Conservation (phyloP, 2,329 filamentous ascomycete species). For the Ophiostoma sp. region DNA sequence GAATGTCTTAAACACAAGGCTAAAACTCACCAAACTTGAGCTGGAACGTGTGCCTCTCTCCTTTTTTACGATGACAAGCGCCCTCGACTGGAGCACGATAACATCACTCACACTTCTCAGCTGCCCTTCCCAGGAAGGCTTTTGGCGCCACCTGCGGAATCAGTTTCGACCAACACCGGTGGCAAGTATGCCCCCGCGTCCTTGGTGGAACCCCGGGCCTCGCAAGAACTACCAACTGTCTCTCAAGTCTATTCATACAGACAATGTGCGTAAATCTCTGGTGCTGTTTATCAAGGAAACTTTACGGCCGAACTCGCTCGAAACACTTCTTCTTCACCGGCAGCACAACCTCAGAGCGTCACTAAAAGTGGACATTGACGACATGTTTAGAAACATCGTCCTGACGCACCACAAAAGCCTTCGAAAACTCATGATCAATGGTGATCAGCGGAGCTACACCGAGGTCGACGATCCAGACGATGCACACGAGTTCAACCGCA, state of each 20-base stretch:
- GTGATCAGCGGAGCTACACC: constrained; percentile 48
- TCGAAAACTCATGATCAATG: constrained; percentile 69
- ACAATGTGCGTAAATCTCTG: constrained; percentile 62
- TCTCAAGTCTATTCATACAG: constrained; percentile 70
- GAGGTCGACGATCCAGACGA: constrained; percentile 32
- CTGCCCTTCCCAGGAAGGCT: constrained; percentile 64
- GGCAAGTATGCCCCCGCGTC: constrained; percentile 29
- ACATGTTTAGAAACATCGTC: constrained; percentile 65
- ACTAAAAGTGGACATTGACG: constrained; percentile 51
- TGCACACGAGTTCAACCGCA: constrained; percentile 34
- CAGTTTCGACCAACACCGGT: constrained; percentile 49
- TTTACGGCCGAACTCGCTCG: constrained; percentile 71
- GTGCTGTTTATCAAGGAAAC: constrained; percentile 73
- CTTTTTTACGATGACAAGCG: constrained; percentile 61
- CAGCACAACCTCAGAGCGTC: constrained; percentile 43
- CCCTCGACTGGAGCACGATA: constrained; percentile 68
- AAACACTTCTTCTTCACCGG: constrained; percentile 73
- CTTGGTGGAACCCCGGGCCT: constrained; percentile 28
- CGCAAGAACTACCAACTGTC: constrained; percentile 55
- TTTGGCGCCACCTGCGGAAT: constrained; percentile 68
- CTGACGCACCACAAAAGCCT: constrained; percentile 66
- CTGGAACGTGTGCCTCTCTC: constrained; percentile 71
- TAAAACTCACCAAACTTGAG: constrained; percentile 67
- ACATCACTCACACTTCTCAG: constrained; percentile 68
- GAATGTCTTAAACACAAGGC: constrained; percentile 45